Conservation (phyloP, 345 rosid genomes). For the Sonneratia alba region DNA sequence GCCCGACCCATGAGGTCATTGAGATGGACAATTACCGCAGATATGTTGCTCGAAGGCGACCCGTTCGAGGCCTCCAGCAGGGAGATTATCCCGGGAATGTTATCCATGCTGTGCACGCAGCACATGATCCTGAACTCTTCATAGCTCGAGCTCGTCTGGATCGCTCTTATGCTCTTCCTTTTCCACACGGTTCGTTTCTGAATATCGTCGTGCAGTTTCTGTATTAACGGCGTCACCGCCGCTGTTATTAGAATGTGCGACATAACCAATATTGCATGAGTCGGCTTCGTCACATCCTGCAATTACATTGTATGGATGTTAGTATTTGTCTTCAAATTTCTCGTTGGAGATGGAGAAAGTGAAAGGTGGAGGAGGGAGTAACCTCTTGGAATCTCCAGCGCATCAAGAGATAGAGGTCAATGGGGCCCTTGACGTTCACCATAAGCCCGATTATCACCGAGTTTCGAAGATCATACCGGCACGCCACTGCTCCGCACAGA, state of each 20-base stretch:
- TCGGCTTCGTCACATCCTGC: neutral
- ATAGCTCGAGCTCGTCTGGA: conserved; percentile 4
- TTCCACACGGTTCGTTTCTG: neutral
- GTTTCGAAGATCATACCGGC: neutral
- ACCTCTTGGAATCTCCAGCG: neutral
- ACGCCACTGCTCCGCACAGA: neutral
- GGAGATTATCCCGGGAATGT: conserved; percentile 11
- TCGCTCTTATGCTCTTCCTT: conserved; percentile 1
- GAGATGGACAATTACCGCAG: conserved; percentile 10
- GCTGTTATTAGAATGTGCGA: neutral
- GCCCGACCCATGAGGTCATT: conserved; percentile 14
- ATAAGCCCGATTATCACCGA: conserved; percentile 11
- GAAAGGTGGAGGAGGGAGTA: neutral
- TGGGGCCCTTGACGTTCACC: conserved; percentile 14
- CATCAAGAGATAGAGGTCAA: neutral
- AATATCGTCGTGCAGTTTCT: neutral
- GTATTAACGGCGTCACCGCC: conserved; percentile 4
- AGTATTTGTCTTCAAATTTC: neutral
- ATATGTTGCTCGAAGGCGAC: neutral
- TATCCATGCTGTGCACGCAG: conserved; percentile 8
- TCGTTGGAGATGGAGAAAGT: neutral
- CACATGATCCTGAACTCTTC: conserved; percentile 8
- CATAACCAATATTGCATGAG: conserved; percentile 1
- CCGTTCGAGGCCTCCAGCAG: conserved; percentile 10
- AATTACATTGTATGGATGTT: neutral